Evolutionary conservation across 2,329 filamentous ascomycete genomes (phyloP).

Genomic region (Zopfia rhizophila): DNA sequence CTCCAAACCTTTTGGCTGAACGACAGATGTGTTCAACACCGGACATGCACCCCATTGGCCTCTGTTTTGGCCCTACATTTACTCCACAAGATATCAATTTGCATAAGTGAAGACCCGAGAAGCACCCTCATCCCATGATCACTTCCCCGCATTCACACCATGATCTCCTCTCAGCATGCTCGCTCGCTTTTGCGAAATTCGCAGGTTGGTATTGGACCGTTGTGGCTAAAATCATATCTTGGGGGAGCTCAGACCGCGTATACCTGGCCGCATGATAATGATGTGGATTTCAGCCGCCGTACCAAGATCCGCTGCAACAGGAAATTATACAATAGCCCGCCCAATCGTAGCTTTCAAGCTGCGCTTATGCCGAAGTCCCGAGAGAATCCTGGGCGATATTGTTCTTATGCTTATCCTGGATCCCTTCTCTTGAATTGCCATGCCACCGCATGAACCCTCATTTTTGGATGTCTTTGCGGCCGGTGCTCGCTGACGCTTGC

Average conservation of each 20-base stretch:
- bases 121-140: conserved; percentile 12
- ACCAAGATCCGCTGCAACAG: conserved; percentile 8
- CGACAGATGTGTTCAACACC: not conserved
- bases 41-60: not conserved
- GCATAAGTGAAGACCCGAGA: conserved; percentile 3
- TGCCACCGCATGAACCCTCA: conserved; percentile 1
- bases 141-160: conserved; percentile 18
- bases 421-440: too few relatives aligned
- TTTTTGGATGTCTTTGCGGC: not conserved
- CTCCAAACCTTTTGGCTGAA: conserved; percentile 1
- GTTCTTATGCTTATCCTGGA: too few relatives aligned
- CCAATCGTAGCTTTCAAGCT: conserved; percentile 5
- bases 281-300: conserved; percentile 14
- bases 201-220: conserved; percentile 10
- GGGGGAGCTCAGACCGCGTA: not conserved
- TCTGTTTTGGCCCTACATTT: not conserved
- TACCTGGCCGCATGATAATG: conserved; percentile 3
- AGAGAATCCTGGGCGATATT: too few relatives aligned
- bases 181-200: conserved; percentile 2
- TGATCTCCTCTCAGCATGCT: not conserved
- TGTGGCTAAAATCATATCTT: conserved; percentile 11
- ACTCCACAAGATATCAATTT: conserved; percentile 2
- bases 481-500: not conserved
- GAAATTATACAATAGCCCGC: conserved; percentile 6
- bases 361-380: conserved; percentile 8